Evolutionary conservation across 2,329 filamentous ascomycete genomes (phyloP), one percentile per base, ranked within the genome.

Genomic region (Fusarium redolens): DNA sequence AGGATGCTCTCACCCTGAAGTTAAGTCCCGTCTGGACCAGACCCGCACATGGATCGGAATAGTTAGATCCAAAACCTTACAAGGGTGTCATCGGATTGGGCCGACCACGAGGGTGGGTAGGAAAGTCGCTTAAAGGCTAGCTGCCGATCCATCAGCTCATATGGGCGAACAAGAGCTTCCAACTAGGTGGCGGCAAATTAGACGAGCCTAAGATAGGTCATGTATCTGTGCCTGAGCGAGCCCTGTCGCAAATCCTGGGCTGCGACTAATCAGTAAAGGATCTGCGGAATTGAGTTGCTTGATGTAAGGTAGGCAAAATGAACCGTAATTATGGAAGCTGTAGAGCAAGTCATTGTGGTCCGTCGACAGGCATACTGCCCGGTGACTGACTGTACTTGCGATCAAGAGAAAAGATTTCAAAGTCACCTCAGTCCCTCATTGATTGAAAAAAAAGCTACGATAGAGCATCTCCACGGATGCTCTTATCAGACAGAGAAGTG

Each of bases 21-120:
- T 56, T 35, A 40, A 43, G 51, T 57, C 43, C 40, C 30, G 28
- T 71, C 61, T 25, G 52, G 45, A 61, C 62, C 64, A 63, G 74
- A 71, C 74, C 74, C 71, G 68, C 70, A 64, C 74, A 73, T 74
- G 75, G 74, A 76, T 76, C 74, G 70, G 74, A 75, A 66, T 64
- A 74, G 74, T 68, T 75, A 74, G 74, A 76, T 75, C 51, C 70
- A 72, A 48, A 66, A 52, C 50, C 55, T 58, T 58, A 74, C 74
- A 72, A 77, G 74, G 74, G 72, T 77, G 43, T 59, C 55, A 56
- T 76, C 71, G 75, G 73, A 70, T 77, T 77, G 73, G 75, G 65
- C 75, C 73, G 73, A 71, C 72, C 71, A 72, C 52, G 66, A 76
- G 67, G 68, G 69, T 65, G 69, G 63, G 69, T 51, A 62, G 20